A percentile compares a stretch with the other conserved stretches of the same genome.
Evolutionary conservation across 2,329 filamentous ascomycete genomes (phyloP).

Genomic region (Fusarium nematophilum): DNA sequence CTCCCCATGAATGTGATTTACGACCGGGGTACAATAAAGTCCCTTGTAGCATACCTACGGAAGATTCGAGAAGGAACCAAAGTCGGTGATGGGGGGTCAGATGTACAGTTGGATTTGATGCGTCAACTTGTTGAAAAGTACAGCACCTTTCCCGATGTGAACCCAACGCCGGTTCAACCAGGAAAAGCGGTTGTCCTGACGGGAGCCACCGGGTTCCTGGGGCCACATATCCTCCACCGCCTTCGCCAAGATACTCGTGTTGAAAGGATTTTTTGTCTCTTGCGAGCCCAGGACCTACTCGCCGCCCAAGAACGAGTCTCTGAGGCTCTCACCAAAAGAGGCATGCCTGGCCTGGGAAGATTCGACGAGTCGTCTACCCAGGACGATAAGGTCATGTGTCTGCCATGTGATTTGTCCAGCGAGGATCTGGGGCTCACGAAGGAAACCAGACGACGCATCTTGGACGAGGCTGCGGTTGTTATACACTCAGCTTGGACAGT

Average conservation of each 20-base stretch:
- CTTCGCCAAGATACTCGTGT: slow-evolving; percentile 14
- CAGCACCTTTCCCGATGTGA: background rate
- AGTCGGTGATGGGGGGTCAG: slow-evolving; percentile 2
- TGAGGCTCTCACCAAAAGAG: slow-evolving; percentile 11
- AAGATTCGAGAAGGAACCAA: background rate
- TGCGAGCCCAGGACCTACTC: slow-evolving; percentile 47
- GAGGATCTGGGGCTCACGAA: slow-evolving; percentile 12
- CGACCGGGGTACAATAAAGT: slow-evolving; percentile 64
- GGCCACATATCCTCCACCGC: slow-evolving; percentile 61
- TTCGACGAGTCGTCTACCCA: background rate
- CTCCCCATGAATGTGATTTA: slow-evolving; percentile 70
- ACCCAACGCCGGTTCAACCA: rapidly evolving
- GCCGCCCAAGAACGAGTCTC: slow-evolving; percentile 24
- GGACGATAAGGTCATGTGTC: slow-evolving; percentile 24
- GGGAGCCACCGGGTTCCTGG: slow-evolving; percentile 74
- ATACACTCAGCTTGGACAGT: slow-evolving; percentile 67
- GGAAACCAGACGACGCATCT: background rate
- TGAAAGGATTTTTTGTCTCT: slow-evolving; percentile 50
- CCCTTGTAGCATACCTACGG: slow-evolving; percentile 38
- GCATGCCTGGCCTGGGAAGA: slow-evolving; percentile 4
- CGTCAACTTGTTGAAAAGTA: slow-evolving; percentile 19
- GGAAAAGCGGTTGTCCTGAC: slow-evolving; percentile 59
- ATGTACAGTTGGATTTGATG: background rate
- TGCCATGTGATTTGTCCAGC: slow-evolving; percentile 22
- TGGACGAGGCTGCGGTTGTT: slow-evolving; percentile 32